Conservation (phyloP, 495 filamentous ascomycete genomes). For the Chaetomium fimeti region DNA sequence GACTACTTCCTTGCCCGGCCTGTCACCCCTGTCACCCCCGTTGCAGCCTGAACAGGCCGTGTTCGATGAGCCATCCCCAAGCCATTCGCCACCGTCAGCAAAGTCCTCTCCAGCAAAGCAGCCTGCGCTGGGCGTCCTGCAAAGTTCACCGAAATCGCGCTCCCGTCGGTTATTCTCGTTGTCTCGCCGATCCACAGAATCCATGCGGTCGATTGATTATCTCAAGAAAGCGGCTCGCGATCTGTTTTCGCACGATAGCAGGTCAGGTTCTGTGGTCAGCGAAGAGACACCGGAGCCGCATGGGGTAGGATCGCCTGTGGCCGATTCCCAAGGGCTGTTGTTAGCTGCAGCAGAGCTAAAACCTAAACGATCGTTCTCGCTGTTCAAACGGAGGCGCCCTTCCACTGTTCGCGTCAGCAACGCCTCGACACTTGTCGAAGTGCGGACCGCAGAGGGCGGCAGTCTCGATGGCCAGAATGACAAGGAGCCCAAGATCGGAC, state of each 20-base stretch:
- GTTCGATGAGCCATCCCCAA: constrained; percentile 16
- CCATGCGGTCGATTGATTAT: constrained; percentile 17
- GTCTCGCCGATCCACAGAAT: constrained; percentile 22
- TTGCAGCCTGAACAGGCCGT: constrained; percentile 5
- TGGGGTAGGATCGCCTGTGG: background rate
- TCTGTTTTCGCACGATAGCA: constrained; percentile 6
- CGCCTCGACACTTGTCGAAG: constrained; percentile 29
- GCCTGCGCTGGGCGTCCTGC: constrained; percentile 3
- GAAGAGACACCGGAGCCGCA: constrained; percentile 12
- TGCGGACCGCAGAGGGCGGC: background rate
- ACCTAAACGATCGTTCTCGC: constrained; percentile 25
- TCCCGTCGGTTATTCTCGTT: constrained; percentile 28
- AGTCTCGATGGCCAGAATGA: background rate
- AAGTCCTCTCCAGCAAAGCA: constrained; percentile 5
- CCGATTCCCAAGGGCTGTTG: constrained; percentile 5
- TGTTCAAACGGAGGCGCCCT: constrained; percentile 20
- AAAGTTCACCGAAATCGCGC: constrained; percentile 18
- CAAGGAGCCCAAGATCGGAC: background rate
- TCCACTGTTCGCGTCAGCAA: constrained; percentile 22
- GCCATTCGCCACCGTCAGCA: constrained; percentile 20
- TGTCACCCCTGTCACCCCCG: constrained; percentile 18
- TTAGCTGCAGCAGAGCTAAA: constrained; percentile 16
- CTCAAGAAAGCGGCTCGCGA: constrained; percentile 12
- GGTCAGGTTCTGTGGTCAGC: constrained; percentile 13
- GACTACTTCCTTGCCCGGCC: constrained; percentile 13